Evolutionary conservation across 2,329 filamentous ascomycete genomes (phyloP), one percentile per base, ranked within the genome.

Genomic region (Immersiporthe knoxdaviesiana): DNA sequence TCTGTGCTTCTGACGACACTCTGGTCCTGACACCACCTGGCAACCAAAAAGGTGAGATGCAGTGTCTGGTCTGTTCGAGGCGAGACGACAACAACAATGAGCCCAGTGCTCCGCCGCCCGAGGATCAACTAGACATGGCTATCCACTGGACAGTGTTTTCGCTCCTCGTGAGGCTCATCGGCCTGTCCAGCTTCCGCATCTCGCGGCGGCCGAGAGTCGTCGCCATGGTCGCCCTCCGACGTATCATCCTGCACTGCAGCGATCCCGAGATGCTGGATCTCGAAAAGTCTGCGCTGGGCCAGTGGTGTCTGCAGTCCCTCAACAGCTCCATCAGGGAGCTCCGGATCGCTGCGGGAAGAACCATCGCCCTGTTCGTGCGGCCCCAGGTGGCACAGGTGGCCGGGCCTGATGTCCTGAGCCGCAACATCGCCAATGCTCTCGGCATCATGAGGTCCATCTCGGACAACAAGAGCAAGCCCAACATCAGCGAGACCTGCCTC

Each of bases 301-400:
- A 94, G 75, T 95, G 92, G 87, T 94, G 93, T 75, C 81, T 97
- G 5, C 88, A 91, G 73, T 93, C 91, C 0, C 82, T 98, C 52
- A 90, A 91, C 72, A 97, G 94, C 78, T 97, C 94, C 1, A 79
- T 93, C 27, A 88, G 95, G 76, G 96, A 98, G 77, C 82, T 98
- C 37, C 90, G 95, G 41, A 87, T 97, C 74, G 91, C 91, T 50
- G 92, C 94, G 69, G 92, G 91, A 83, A 91, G 83, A 75, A 81
- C 77, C 66, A 70, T 71, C 11, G 63, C 65, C 8, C 67, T 67
- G 44, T 71, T 71, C 41, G 18, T 71, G 39, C 67, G 67, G 39
- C 65, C 27, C 12, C 14, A 30, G n/a, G 32, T 71, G 2, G 32
- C 61, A 27, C 54, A 61, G 18, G 65, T 65, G 24, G 50, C 63